Conservation (phyloP, 2,329 filamentous ascomycete genomes). For the Cryphonectria naterciae region DNA sequence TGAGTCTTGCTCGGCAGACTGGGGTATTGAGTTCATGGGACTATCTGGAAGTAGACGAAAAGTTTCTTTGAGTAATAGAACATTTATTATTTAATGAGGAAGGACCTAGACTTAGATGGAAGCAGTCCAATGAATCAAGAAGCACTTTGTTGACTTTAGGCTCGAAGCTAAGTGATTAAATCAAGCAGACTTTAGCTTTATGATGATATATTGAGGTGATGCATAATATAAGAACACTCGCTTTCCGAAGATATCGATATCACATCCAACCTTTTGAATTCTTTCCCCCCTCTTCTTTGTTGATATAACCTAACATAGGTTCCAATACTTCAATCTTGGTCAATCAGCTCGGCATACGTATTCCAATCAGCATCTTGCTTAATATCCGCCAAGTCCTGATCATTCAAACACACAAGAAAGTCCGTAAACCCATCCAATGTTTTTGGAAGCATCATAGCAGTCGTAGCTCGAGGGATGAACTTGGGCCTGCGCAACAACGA, state of each 20-base stretch:
- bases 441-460: neutral
- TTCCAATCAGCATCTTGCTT: constrained; percentile 5
- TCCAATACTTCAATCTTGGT: neutral
- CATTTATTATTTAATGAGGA: neutral
- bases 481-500: neutral
- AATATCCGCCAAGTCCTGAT: neutral
- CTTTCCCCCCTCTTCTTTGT: too few species aligned
- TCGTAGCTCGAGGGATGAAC: neutral
- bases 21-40: neutral
- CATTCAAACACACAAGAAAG: constrained; percentile 4
- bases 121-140: neutral
- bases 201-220: too few species aligned
- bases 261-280: too few species aligned
- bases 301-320: neutral
- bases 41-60: neutral
- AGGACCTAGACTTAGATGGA: neutral
- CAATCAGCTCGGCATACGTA: constrained; percentile 1
- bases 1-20: neutral
- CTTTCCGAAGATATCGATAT: too few species aligned
- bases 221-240: too few species aligned
- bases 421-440: neutral
- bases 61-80: neutral
- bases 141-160: neutral
- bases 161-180: neutral
- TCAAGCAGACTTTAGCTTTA: neutral